Percentiles rank a stretch among this genome's conserved stretches.
These are phyloP conservation scores for Sclerotinia spermophila DNA, from an alignment of 2,329 filamentous ascomycete species.

Conservation along the genomic window DNA sequence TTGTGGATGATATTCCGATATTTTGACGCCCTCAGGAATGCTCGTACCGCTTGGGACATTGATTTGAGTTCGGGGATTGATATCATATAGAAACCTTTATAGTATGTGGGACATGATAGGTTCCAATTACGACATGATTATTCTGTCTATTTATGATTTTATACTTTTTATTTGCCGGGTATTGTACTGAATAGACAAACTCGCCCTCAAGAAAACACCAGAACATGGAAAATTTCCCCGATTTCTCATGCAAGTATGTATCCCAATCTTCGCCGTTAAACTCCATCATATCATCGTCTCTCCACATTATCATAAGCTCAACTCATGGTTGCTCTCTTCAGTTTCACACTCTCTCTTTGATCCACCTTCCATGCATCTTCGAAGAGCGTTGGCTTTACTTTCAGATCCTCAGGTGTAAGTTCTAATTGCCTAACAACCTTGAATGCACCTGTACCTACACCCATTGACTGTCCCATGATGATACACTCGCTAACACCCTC, in stretches of 20 bases:
- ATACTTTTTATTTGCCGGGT: constrained; percentile 17
- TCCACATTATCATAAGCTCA: constrained; percentile 1
- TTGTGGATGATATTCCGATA: background rate
- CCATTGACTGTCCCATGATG: constrained; percentile 96
- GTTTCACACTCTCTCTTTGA: constrained; percentile 32
- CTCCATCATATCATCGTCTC: constrained; percentile 3
- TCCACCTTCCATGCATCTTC: constrained; percentile 60
- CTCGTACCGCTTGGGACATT: background rate
- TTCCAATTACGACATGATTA: background rate
- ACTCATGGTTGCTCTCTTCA: background rate
- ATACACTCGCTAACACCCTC: constrained; percentile 96
- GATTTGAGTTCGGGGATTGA: background rate
- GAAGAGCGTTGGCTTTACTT: constrained; percentile 57
- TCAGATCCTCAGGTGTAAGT: constrained; percentile 54
- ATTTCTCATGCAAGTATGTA: background rate
- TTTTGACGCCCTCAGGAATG: background rate
- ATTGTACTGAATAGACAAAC: constrained; percentile 11
- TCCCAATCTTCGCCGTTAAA: constrained; percentile 4
- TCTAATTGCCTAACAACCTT: constrained; percentile 78
- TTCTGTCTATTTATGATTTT: constrained; percentile 21
- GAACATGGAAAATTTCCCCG: background rate
- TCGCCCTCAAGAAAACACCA: constrained; percentile 5
- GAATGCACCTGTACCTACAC: constrained; percentile 86
- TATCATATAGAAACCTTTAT: background rate
- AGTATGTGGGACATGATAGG: background rate